Percentiles rank a stretch among this genome's conserved stretches.
These are phyloP conservation scores for Ustilago cynodontis DNA, from an alignment of 1,284 basidiomycete species.

Conservation along the genomic window DNA sequence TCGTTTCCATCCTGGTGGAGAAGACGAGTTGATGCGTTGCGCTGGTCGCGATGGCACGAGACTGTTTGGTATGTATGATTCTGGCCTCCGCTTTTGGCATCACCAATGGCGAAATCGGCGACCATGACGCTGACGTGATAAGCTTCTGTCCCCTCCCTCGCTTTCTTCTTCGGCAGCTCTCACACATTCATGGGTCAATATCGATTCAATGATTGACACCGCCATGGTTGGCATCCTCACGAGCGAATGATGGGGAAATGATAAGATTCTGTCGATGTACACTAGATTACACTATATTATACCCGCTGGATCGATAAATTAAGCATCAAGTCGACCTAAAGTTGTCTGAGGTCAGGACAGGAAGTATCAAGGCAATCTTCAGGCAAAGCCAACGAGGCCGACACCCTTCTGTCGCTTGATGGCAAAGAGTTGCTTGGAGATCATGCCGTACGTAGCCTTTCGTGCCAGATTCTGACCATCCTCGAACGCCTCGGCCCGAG, in stretches of 20 bases:
- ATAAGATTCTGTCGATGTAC: slow-evolving; percentile 4
- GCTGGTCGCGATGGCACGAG: slow-evolving; percentile 94
- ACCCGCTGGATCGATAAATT: slow-evolving; percentile 11
- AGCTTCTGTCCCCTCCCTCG: not conserved
- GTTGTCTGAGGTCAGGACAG: not conserved
- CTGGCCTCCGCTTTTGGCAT: not conserved
- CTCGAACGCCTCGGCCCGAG: slow-evolving; percentile 45
- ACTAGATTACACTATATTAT: slow-evolving; percentile 16
- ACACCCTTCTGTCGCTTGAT: slow-evolving; percentile 49
- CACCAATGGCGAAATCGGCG: not conserved
- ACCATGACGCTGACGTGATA: not conserved
- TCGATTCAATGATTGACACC: slow-evolving; percentile 90
- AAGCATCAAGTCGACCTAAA: not conserved
- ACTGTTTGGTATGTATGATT: slow-evolving; percentile 80
- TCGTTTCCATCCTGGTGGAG: slow-evolving; percentile 92
- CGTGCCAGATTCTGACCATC: slow-evolving; percentile 60
- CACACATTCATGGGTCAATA: slow-evolving; percentile 90
- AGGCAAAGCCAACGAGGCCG: slow-evolving; percentile 48
- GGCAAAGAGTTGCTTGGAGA: slow-evolving; percentile 63
- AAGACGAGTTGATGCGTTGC: slow-evolving; percentile 92
- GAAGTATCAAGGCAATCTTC: too few relatives aligned
- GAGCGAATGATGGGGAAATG: slow-evolving; percentile 9
- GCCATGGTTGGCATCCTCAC: slow-evolving; percentile 87
- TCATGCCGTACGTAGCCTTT: slow-evolving; percentile 65
- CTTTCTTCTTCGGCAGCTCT: slow-evolving; percentile 38